Base-by-base conservation (phyloP, 495 filamentous ascomycete species). In the Antarctomyces pellizariae region DNA sequence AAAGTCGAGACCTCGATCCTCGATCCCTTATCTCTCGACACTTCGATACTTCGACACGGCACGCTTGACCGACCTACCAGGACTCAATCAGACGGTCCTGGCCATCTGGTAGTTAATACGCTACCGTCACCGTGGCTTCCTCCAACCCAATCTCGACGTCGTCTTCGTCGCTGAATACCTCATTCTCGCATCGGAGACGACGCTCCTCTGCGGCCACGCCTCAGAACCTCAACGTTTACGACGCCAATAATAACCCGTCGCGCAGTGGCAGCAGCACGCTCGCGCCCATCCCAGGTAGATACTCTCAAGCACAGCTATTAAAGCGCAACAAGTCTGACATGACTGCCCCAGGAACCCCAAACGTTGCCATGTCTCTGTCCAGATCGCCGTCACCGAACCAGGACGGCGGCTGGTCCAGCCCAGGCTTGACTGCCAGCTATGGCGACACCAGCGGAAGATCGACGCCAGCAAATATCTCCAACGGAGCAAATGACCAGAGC, bases 331-430 rank as follows among this genome's bases (percentile, higher is more conserved):
- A n/a, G n/a, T n/a, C n/a, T n/a, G n/a, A n/a, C n/a, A n/a, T n/a
- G n/a, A n/a, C n/a, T n/a, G n/a, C n/a, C n/a, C 13, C 30, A 54
- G 56, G 52, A 32, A 61, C 53, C 16, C 56, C 57, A 13, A 53
- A 43, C 26, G 35, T 36, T 34, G 46, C 54, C 35, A 89, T 90
- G 80, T 76, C 78, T 37, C 49, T 80, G 30, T 82, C 77, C 29
- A 67, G 76, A 49, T 84, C 77, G 40, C 78, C 78, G 24, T 84
- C 76, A 25, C 79, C 78, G 33, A 62, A 64, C 29, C 67, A 63
- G 35, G 74, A 73, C 37, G 77, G 74, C 41, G 79, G 78, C 37
- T 90, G 82, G 80, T 66, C 76, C 31, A 84, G 70, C 49, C 80
- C 80, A 11, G 78, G 76, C 16, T 56, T 89, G 27, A 70, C 63